These are phyloP conservation scores for Dillenia suffruticosa DNA, from an alignment of 164 flowering plant genomes.

Conservation along the genomic window DNA sequence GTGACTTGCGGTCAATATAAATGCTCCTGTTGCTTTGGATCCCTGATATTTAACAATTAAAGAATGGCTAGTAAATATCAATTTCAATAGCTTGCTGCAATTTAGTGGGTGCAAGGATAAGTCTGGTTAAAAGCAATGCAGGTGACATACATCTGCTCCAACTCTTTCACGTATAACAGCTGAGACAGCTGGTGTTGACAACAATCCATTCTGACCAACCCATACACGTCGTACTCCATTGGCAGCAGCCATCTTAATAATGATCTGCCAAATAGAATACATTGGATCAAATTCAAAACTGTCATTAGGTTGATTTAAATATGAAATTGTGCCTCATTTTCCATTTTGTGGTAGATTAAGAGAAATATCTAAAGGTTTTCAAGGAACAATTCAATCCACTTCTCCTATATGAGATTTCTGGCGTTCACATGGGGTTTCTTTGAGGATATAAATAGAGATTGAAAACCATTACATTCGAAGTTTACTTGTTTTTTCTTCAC, in stretches of 20 bases:
- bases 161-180: slow-evolving; percentile 92
- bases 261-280: slow-evolving; percentile 57
- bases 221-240: slow-evolving; percentile 94
- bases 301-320: background rate
- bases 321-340: too few species aligned
- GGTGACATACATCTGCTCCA: slow-evolving; percentile 69
- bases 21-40: slow-evolving; percentile 82
- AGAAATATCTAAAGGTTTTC: too few species aligned
- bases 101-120: slow-evolving; percentile 3
- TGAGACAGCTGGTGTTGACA: slow-evolving; percentile 98
- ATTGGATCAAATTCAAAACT: background rate
- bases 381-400: too few species aligned
- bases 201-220: slow-evolving; percentile 86
- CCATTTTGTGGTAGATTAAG: too few species aligned
- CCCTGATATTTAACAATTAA: slow-evolving; percentile 43
- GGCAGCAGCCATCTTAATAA: slow-evolving; percentile 92
- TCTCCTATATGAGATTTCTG: too few species aligned
- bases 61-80: background rate
- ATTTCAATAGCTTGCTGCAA: background rate
- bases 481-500: too few species aligned
- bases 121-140: background rate
- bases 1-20: slow-evolving; percentile 98
- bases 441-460: too few species aligned
- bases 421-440: too few species aligned
- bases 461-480: too few species aligned